Evolutionary conservation across 345 rosid genomes (phyloP).

Genomic region (Pistacia atlantica): DNA sequence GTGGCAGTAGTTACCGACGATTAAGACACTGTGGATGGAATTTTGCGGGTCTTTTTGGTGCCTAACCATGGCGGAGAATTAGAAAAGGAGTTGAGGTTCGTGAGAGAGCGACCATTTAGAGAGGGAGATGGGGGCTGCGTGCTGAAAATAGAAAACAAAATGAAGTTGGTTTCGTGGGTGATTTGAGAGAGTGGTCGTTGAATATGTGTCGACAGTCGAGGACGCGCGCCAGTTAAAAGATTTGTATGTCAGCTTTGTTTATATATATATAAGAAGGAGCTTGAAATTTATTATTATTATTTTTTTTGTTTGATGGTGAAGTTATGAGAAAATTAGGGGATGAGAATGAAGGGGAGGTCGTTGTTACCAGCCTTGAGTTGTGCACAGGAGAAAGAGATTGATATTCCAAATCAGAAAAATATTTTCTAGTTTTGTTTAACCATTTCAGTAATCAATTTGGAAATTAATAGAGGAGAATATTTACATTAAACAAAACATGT

Average conservation of each 20-base stretch:
- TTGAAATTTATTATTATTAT: too few species aligned
- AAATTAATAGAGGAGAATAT: too few species aligned
- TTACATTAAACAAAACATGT: too few species aligned
- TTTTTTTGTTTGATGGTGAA: too few species aligned
- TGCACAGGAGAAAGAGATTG: background rate
- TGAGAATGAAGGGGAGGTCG: background rate
- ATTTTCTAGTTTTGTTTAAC: too few species aligned
- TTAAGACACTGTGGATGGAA: constrained; percentile 49
- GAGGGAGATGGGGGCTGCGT: background rate
- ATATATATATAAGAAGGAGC: too few species aligned
- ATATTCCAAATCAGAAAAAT: too few species aligned
- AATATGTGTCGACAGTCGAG: constrained; percentile 18
- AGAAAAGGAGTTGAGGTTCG: background rate
- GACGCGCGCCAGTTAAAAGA: constrained; percentile 19
- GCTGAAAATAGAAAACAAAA: background rate
- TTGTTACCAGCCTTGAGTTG: constrained; percentile 10
- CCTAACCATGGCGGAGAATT: constrained; percentile 27
- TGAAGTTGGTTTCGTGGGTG: background rate
- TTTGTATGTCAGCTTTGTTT: background rate
- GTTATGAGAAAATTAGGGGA: too few species aligned
- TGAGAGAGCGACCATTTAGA: background rate
- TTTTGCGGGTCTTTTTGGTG: background rate
- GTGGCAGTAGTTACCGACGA: constrained; percentile 94
- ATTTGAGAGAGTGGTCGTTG: background rate
- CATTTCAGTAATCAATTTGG: too few species aligned